These are phyloP conservation scores for Bimuria novae-zelandiae DNA, from an alignment of 2,329 filamentous ascomycete species.

Conservation along the genomic window DNA sequence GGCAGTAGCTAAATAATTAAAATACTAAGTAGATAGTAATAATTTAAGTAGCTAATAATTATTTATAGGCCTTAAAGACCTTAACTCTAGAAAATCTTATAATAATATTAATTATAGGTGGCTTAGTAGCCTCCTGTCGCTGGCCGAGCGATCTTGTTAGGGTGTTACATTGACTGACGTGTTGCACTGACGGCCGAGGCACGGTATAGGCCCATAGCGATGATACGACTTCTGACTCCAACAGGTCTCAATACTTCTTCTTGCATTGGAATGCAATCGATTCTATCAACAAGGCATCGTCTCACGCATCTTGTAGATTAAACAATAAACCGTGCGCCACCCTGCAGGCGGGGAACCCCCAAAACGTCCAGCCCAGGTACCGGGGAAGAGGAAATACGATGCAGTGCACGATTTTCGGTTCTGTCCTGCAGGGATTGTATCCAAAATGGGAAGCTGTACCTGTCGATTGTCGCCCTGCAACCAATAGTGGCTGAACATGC, in stretches of 20 bases:
- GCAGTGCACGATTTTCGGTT: not conserved
- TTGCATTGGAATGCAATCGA: conserved; percentile 1
- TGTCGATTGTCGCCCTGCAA: conserved; percentile 12
- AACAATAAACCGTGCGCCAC: conserved; percentile 7
- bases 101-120: too few relatives aligned
- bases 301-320: conserved; percentile 8
- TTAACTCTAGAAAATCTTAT: too few relatives aligned
- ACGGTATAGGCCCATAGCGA: too few relatives aligned
- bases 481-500: not conserved
- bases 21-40: too few relatives aligned
- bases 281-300: too few relatives aligned
- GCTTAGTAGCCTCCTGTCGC: too few relatives aligned
- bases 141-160: too few relatives aligned
- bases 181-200: too few relatives aligned
- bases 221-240: not conserved
- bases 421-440: conserved; percentile 1
- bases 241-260: conserved; percentile 9
- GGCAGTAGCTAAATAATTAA: too few relatives aligned
- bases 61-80: too few relatives aligned
- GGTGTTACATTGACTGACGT: too few relatives aligned
- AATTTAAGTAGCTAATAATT: too few relatives aligned
- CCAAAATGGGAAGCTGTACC: conserved; percentile 13
- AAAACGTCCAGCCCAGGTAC: not conserved
- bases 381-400: conserved; percentile 1
- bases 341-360: not conserved